Percentiles rank a stretch among this genome's conserved stretches.
phyloP scores from a whole-genome alignment of 208 protist species.

The Crithidia sp. region DNA sequence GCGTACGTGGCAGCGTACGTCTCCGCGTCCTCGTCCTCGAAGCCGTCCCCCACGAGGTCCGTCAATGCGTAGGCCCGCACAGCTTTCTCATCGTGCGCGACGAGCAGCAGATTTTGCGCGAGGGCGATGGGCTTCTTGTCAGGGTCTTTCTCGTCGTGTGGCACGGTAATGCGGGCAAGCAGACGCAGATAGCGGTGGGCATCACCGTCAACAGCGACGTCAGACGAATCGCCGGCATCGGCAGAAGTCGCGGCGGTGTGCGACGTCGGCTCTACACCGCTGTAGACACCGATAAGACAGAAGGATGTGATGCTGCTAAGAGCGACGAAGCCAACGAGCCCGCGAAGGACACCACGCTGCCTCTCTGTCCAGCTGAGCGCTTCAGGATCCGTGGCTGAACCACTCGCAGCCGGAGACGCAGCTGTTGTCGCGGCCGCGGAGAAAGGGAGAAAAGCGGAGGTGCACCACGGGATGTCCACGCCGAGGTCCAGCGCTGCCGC shows the following conservation, averaged over 20 bases:
- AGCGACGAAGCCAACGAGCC: conserved; percentile 62
- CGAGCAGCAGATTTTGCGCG: conserved; percentile 52
- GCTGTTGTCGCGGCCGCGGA: background rate
- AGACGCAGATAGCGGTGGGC: conserved; percentile 36
- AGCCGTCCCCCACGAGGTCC: conserved; percentile 46
- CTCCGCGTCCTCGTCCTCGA: conserved; percentile 15
- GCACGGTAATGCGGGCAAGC: conserved; percentile 62
- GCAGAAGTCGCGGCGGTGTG: background rate
- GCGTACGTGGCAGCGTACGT: conserved; percentile 4
- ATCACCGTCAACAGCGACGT: background rate
- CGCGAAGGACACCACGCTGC: conserved; percentile 26
- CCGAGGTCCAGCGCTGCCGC: conserved; percentile 67
- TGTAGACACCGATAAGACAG: conserved; percentile 53
- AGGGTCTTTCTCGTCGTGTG: conserved; percentile 64
- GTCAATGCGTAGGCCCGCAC: conserved; percentile 57
- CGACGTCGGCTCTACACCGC: conserved; percentile 17
- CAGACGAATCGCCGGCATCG: background rate
- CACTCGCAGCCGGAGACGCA: background rate
- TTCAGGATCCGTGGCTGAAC: conserved; percentile 11
- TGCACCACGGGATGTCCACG: conserved; percentile 84
- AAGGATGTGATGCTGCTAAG: conserved; percentile 79
- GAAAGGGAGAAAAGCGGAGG: conserved; percentile 62
- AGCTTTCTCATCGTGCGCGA: conserved; percentile 78
- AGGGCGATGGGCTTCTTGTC: conserved; percentile 90
- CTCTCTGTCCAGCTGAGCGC: conserved; percentile 24